A percentile compares a stretch with the other conserved stretches of the same genome.
These are phyloP conservation scores for Cicer judaicum DNA, from an alignment of 306 rosid genomes.

Conservation along the genomic window DNA sequence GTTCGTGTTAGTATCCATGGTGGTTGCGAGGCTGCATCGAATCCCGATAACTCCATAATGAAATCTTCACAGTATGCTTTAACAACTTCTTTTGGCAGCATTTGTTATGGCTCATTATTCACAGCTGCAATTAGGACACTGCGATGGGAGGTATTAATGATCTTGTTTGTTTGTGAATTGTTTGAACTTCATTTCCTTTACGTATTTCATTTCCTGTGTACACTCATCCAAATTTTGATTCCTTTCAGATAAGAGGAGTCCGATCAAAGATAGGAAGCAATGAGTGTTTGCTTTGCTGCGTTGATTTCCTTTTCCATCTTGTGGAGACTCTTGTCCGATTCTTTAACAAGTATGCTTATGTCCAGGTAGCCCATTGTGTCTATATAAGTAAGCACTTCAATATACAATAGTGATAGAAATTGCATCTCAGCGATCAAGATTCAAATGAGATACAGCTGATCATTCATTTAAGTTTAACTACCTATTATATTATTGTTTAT, in stretches of 20 bases:
- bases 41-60: slow-evolving; percentile 68
- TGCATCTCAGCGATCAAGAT: background rate
- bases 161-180: slow-evolving; percentile 26
- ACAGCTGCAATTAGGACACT: slow-evolving; percentile 95
- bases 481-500: background rate
- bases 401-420: slow-evolving; percentile 1
- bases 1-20: slow-evolving; percentile 84
- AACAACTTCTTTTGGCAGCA: slow-evolving; percentile 97
- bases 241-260: slow-evolving; percentile 81
- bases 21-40: slow-evolving; percentile 65
- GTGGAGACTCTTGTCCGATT: slow-evolving; percentile 98
- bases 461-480: background rate
- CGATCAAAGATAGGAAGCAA: slow-evolving; percentile 94
- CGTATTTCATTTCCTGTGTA: slow-evolving; percentile 11
- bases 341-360: slow-evolving; percentile 98
- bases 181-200: slow-evolving; percentile 33
- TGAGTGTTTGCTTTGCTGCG: slow-evolving; percentile 95
- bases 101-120: slow-evolving; percentile 96
- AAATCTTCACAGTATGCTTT: slow-evolving; percentile 76
- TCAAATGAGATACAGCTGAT: background rate
- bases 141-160: slow-evolving; percentile 80
- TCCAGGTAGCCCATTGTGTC: slow-evolving; percentile 65
- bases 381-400: slow-evolving; percentile 19
- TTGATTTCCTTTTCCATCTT: slow-evolving; percentile 93
- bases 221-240: slow-evolving; percentile 20